Percentiles rank a stretch among this genome's conserved stretches.
These are phyloP conservation scores for Colletotrichum zoysiae DNA, from an alignment of 2,329 filamentous ascomycete genomes.

Conservation along the genomic window DNA sequence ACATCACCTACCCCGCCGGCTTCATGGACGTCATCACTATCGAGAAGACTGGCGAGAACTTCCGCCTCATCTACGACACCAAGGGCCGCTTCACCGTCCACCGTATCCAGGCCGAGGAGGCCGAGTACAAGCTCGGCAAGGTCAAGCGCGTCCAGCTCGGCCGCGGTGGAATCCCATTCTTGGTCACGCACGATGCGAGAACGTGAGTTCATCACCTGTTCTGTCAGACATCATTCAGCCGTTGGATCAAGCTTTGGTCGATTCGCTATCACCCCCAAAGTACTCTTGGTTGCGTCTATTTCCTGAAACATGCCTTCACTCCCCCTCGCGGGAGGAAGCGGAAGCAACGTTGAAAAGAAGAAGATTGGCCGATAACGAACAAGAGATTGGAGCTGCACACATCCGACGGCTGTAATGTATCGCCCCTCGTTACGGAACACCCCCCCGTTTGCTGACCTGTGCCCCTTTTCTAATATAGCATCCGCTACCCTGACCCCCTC, in stretches of 20 bases:
- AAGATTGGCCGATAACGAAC: conserved; percentile 33
- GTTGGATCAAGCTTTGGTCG: conserved; percentile 99
- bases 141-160: conserved; percentile 99
- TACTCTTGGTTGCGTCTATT: conserved; percentile 34
- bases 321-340: conserved; percentile 24
- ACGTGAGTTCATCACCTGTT: conserved; percentile 85
- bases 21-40: conserved; percentile 99
- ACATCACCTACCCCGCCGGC: conserved; percentile 95
- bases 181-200: conserved; percentile 99
- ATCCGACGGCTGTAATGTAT: conserved; percentile 68
- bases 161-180: conserved; percentile 99
- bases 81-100: conserved; percentile 99
- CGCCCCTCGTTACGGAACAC: conserved; percentile 43
- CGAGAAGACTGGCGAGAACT: conserved; percentile 99
- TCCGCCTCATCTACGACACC: conserved; percentile 99
- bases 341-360: conserved; percentile 39
- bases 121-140: conserved; percentile 99
- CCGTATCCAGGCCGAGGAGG: conserved; percentile 98
- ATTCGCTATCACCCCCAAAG: conserved; percentile 55
- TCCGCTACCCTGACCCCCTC: conserved; percentile 97
- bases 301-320: conserved; percentile 27
- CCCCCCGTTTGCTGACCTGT: conserved; percentile 54
- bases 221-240: conserved; percentile 98
- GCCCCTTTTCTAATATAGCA: conserved; percentile 67
- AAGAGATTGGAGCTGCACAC: conserved; percentile 50